Percentiles rank a stretch among this genome's conserved stretches.
Conservation (phyloP, 371 early-diverging fungal genomes). For the Blakeslea trispora region DNA sequence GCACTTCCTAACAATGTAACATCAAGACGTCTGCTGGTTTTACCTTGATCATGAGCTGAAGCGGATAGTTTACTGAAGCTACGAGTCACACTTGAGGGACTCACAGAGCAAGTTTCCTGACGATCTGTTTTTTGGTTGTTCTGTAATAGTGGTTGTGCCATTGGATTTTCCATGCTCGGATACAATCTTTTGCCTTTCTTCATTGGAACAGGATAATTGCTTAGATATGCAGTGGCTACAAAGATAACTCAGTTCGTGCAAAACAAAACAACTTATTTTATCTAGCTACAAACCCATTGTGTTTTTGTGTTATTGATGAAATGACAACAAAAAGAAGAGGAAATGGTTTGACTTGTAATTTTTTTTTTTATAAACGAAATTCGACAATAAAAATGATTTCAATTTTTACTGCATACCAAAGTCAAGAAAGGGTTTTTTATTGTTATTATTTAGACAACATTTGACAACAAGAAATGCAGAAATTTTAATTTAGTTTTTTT, state of each 20-base stretch:
- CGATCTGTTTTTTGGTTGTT: slow-evolving; percentile 1
- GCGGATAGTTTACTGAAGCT: too few relatives aligned
- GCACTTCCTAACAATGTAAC: slow-evolving; percentile 47
- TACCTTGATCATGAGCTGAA: too few relatives aligned
- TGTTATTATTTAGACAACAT: too few relatives aligned
- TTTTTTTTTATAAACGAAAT: too few relatives aligned
- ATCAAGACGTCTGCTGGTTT: slow-evolving; percentile 16
- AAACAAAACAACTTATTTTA: too few relatives aligned
- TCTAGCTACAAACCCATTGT: neutral
- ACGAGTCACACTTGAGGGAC: too few relatives aligned
- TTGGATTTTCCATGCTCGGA: slow-evolving; percentile 1
- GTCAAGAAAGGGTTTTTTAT: neutral
- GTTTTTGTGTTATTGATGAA: too few relatives aligned
- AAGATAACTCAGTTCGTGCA: too few relatives aligned
- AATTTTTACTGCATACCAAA: slow-evolving; percentile 8
- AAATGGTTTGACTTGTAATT: slow-evolving; percentile 2
- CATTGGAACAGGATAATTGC: too few relatives aligned
- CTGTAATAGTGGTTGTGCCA: slow-evolving; percentile 2
- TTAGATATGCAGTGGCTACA: neutral
- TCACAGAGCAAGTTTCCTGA: neutral
- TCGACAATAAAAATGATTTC: slow-evolving; percentile 9
- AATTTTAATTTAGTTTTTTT: too few relatives aligned
- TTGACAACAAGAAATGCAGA: slow-evolving; percentile 4
- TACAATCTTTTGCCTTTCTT: slow-evolving; percentile 5
- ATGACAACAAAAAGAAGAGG: neutral